Conservation (phyloP, 495 filamentous ascomycete genomes). For the Parathielavia appendiculata region DNA sequence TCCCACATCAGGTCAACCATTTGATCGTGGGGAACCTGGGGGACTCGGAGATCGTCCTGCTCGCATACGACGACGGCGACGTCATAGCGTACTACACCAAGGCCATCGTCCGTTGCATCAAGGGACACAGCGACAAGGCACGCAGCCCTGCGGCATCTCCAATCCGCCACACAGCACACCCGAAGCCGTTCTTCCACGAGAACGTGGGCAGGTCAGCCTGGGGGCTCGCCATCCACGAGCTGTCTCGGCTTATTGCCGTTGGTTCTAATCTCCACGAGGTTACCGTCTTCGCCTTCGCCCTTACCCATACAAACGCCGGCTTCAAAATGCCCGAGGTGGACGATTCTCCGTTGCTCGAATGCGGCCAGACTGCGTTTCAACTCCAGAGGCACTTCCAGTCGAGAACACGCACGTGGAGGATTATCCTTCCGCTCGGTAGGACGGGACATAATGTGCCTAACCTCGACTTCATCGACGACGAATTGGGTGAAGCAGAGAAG, state of each 20-base stretch:
- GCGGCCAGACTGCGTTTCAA: constrained; percentile 20
- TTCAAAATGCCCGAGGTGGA: neutral
- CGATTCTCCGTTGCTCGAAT: constrained; percentile 15
- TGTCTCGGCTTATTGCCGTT: constrained; percentile 73
- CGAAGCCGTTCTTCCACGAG: constrained; percentile 61
- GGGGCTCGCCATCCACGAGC: constrained; percentile 81
- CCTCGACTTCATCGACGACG: constrained; percentile 66
- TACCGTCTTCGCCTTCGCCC: constrained; percentile 68
- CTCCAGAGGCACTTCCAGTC: constrained; percentile 31
- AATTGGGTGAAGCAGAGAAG: constrained; percentile 56
- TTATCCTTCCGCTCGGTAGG: constrained; percentile 31
- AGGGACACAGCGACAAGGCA: neutral
- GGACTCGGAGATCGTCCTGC: constrained; percentile 68
- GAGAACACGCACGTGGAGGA: constrained; percentile 40
- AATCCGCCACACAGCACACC: neutral
- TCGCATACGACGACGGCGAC: constrained; percentile 84
- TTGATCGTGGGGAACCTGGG: constrained; percentile 77
- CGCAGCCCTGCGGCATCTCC: neutral
- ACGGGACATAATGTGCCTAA: constrained; percentile 65
- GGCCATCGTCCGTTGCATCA: constrained; percentile 31
- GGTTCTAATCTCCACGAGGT: constrained; percentile 66
- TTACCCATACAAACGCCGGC: constrained; percentile 37
- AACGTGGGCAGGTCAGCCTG: constrained; percentile 77
- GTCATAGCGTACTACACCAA: constrained; percentile 72
- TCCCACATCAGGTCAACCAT: constrained; percentile 72